Base-by-base conservation (phyloP, 2,329 filamentous ascomycete species). In the Penicillium sp. region DNA sequence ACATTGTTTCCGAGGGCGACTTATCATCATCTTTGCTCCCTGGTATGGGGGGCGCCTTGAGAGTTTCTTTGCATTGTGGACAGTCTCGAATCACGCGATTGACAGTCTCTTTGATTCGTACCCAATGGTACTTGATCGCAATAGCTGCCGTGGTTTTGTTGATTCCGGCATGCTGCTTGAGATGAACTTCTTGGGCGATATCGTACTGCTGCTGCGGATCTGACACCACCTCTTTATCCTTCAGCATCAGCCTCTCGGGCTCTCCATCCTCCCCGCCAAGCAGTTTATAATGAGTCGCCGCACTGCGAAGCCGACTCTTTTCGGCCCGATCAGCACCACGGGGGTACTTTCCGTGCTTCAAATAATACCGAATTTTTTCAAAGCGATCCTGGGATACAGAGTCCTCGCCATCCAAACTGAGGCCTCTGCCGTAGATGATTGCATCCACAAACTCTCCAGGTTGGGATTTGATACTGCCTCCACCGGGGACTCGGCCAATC, bases 141-240 rank as follows among this genome's bases (percentile, higher is more conserved):
- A 99, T 96, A 21, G 87, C 89, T 21, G 93, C 92, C 1, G 93
- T 97, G 0, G 93, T 97, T 79, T 97, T 97, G 81, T 99, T 99
- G 81, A 97, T 97, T 50, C 94, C 94, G 7, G 89, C 91, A 71
- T 99, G 94, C 41, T 87, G 83, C 56, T 81, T 76, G 52, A 86
- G 81, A 75, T 99, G 94, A 38, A 92, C 83, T 57, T 83, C 81
- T 45, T 89, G 82, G 13, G 92, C 91, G 66, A 97, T 94, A 59
- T 94, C 90, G 73, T 95, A 95, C 78, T 99, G 94, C 63, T 87
- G 85, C 68, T 89, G 86, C 13, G 92, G 91, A 73, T 97, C 92
- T 27, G 90, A 89, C 60, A 99, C 90, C 59, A 99, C 93, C 77
- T 97, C 93, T 76, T 97, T 97, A 71, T 93, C 93, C 76, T 97